Base-by-base conservation (phyloP, 768 basidiomycete genomes). In the Kwoniella heveanensis region DNA sequence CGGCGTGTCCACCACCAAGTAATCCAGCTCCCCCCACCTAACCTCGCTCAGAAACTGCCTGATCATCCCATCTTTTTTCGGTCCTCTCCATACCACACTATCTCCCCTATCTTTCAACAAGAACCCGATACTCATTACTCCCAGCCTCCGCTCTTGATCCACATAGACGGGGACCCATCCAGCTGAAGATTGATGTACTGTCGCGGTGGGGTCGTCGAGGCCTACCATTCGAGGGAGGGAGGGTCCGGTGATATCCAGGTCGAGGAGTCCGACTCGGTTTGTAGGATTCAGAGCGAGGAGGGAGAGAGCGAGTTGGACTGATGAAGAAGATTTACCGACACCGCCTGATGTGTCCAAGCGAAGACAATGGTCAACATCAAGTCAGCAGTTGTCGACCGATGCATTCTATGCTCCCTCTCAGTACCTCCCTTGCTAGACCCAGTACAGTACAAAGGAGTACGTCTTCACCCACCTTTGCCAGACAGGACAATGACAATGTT, bases 141-240 rank as follows among this genome's bases (percentile, higher is more conserved):
- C 89, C 62, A 99, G 78, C 69, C 92, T 82, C 26, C 83, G 83
- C 22, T 84, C 77, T 17, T 87, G 89, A 80, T 99, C 95, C 1
- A 91, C 92, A 76, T 93, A 98, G 2, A 98, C 95, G 0, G 96
- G 96, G 1, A 98, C 93, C 96, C 96, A 98, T 9, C 95, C 96
- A 71, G 88, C 88, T 61, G 89, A 92, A 74, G 91, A 92, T 77
- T 96, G 93, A 75, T 96, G 91, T 30, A 96, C 92, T 0, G 87
- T 86, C 0, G 88, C 88, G 1, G 26, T 51, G 7, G 74, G 72
- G 17, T 65, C 57, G 72, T 94, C 92, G 6, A 95, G 82, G 8
- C 92, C 92, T 59, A 96, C 85, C 92, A 96, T 95, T 46, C 93
- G 88, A 13, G 93, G 94, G 72, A 96, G 88, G 13, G 93, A 96